A percentile compares a stretch with the other conserved stretches of the same genome.
These are phyloP conservation scores for Lichtheimia ramosa DNA, from an alignment of 371 early-diverging fungal genomes.

Conservation along the genomic window DNA sequence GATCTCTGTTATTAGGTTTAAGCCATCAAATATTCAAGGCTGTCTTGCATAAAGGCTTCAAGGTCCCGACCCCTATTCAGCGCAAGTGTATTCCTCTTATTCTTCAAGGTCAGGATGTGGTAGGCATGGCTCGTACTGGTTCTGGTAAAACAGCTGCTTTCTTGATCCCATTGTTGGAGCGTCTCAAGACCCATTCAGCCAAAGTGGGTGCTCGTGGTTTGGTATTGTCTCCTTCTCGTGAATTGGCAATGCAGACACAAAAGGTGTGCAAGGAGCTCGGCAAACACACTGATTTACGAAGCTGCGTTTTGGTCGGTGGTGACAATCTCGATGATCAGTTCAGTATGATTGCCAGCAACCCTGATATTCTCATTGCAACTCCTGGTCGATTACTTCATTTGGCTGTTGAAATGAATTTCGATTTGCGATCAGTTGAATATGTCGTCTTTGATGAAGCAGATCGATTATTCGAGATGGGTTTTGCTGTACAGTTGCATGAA, in stretches of 20 bases:
- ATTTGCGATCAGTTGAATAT: conserved; percentile 87
- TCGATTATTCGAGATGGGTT: conserved; percentile 97
- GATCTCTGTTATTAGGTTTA: conserved; percentile 49
- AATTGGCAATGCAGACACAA: conserved; percentile 96
- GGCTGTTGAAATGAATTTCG: conserved; percentile 92
- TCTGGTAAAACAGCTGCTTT: conserved; percentile 99
- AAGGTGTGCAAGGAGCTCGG: conserved; percentile 89
- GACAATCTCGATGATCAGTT: conserved; percentile 94
- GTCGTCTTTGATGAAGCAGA: conserved; percentile 99
- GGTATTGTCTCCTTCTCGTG: conserved; percentile 91
- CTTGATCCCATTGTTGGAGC: conserved; percentile 92
- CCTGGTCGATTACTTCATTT: conserved; percentile 97
- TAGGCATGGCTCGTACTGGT: conserved; percentile 98
- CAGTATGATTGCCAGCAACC: conserved; percentile 85
- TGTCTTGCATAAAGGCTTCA: conserved; percentile 89
- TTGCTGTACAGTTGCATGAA: conserved; percentile 92
- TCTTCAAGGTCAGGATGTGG: conserved; percentile 89
- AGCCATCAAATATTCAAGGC: conserved; percentile 82
- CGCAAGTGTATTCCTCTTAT: conserved; percentile 94
- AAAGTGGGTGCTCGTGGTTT: conserved; percentile 88
- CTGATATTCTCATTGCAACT: conserved; percentile 97
- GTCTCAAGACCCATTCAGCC: conserved; percentile 85
- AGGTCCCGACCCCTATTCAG: conserved; percentile 99
- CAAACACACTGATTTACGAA: conserved; percentile 89
- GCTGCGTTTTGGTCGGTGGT: conserved; percentile 94